A percentile compares a stretch with the other conserved stretches of the same genome.
Conservation (phyloP, 2,329 filamentous ascomycete species). For the Penicillium sp. region DNA sequence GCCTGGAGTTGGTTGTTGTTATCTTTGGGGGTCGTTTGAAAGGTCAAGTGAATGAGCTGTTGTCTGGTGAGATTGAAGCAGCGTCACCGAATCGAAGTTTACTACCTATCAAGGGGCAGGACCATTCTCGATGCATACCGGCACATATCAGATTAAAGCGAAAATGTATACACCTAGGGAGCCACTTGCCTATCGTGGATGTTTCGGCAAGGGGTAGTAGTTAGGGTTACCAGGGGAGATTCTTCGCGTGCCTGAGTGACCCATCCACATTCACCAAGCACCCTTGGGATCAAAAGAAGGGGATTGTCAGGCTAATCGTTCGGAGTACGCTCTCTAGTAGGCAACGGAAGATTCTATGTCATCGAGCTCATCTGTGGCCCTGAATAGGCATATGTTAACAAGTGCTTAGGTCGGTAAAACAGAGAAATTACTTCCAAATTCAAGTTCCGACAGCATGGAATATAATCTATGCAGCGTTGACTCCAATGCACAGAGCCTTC, state of each 20-base stretch:
- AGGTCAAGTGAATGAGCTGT: too few species aligned
- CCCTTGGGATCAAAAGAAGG: not conserved
- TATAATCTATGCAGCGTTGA: not conserved
- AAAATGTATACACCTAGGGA: not conserved
- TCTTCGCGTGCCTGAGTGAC: slow-evolving; percentile 6
- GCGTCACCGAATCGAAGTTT: not conserved
- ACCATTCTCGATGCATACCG: not conserved
- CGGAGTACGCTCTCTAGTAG: too few species aligned
- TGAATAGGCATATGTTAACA: too few species aligned
- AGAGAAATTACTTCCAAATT: too few species aligned
- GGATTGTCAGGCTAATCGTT: too few species aligned
- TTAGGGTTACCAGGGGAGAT: slow-evolving; percentile 9
- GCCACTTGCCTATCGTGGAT: not conserved
- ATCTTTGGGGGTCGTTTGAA: too few species aligned
- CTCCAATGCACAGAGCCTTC: not conserved
- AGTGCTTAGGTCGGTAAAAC: not conserved
- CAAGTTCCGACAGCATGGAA: too few species aligned
- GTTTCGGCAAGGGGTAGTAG: slow-evolving; percentile 9
- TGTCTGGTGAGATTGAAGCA: not conserved
- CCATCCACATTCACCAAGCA: not conserved
- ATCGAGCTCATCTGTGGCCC: too few species aligned
- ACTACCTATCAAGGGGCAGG: too few species aligned
- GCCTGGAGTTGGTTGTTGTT: too few species aligned
- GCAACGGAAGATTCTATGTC: not conserved
- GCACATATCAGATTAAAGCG: not conserved